Evolutionary conservation across 768 basidiomycete genomes (phyloP), one percentile per base, ranked within the genome.

Genomic region (Panellus pusillus): DNA sequence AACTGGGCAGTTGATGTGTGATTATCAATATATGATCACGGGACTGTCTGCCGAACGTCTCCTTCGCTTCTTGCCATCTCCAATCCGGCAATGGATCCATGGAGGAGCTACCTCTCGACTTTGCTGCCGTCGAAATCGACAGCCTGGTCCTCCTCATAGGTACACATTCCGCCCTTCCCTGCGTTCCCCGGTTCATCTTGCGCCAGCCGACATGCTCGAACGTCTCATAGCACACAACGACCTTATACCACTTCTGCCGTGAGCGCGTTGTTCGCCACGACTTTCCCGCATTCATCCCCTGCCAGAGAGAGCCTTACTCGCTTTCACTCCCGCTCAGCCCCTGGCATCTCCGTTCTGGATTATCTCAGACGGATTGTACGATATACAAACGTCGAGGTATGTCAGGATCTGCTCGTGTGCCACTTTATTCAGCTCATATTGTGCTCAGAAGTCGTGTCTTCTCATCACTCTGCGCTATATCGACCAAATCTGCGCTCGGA

Each of bases 201-300:
- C 42, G 59, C 27, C 69, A 95, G 93, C 93, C 64, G 91, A 95
- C 72, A 98, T 98, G 95, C 83, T 99, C 63, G 84, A 94, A 67
- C 89, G 94, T 59, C 77, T 99, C 65, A 94, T 97, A 73, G 77
- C 81, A 50, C 93, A 97, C 81, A 99, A 99, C 78, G 96, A 99
- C 77, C 84, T 83, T 68, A 93, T 99, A 70, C 89, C 93, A 52
- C 78, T 98, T 58, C 84, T 86, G 36, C 87, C 93, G 83, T 93
- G 77, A 64, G 83, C 77, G 53, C 43, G 58, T 40, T 39, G 60
- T 42, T 57, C 20, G 53, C 29, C 39, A n/a, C 40, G 8, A 37
- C 28, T 32, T 24, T 17, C 35, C 24, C n/a, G 2, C 45, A 38
- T 44, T 56, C 45, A 51, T 52, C n/a, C 63, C 58, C 54, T 48